Conservation (phyloP, 805 yeast species). For the Yarrowia divulgata region DNA sequence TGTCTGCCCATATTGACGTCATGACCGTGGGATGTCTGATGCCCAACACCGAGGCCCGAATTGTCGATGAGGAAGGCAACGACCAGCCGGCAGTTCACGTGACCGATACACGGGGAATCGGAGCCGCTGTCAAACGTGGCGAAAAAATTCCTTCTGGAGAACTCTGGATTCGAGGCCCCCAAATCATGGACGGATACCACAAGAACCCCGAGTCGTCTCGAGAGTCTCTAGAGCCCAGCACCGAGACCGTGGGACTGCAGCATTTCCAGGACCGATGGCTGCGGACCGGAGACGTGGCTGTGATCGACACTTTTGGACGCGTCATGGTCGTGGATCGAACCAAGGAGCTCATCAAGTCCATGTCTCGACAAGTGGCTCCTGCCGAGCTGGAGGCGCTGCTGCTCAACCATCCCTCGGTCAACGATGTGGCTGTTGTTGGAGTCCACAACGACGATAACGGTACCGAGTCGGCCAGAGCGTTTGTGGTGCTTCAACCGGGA, state of each 20-base stretch:
- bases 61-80: slow-evolving; percentile 33
- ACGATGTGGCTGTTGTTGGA: slow-evolving; percentile 91
- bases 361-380: slow-evolving; percentile 84
- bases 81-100: slow-evolving; percentile 31
- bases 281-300: slow-evolving; percentile 65
- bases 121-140: slow-evolving; percentile 34
- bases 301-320: slow-evolving; percentile 55
- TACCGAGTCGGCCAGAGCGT: slow-evolving; percentile 65
- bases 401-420: slow-evolving; percentile 74
- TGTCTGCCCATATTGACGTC: slow-evolving; percentile 28
- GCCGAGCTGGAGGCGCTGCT: slow-evolving; percentile 92
- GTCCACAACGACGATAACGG: slow-evolving; percentile 69
- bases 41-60: slow-evolving; percentile 29
- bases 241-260: slow-evolving; percentile 42
- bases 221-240: slow-evolving; percentile 16
- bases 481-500: slow-evolving; percentile 44
- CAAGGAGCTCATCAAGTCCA: slow-evolving; percentile 52
- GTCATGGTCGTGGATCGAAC: slow-evolving; percentile 55
- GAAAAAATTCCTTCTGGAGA: slow-evolving; percentile 54
- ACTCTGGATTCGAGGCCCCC: slow-evolving; percentile 61
- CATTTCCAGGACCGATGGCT: slow-evolving; percentile 60
- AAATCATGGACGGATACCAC: slow-evolving; percentile 60
- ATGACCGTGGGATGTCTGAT: slow-evolving; percentile 33
- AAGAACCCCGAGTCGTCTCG: slow-evolving; percentile 55
- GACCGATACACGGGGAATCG: slow-evolving; percentile 24